Conservation (phyloP, 2,329 filamentous ascomycete species). For the Neonectria neomacrospora region DNA sequence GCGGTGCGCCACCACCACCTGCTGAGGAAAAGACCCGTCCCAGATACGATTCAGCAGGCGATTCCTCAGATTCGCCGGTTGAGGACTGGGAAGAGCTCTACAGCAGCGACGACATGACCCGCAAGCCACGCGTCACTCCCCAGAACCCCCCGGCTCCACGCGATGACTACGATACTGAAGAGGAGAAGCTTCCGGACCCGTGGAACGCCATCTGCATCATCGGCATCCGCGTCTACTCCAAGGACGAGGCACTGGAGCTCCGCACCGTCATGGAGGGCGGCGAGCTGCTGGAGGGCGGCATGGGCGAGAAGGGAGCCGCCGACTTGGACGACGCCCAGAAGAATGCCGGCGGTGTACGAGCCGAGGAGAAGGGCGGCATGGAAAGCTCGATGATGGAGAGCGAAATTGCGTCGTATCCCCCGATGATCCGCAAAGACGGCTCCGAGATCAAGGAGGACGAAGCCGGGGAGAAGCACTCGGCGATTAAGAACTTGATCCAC, state of each 20-base stretch:
- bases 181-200: conserved; percentile 65
- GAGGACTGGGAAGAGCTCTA: conserved; percentile 70
- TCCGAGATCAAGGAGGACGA: conserved; percentile 33
- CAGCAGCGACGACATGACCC: conserved; percentile 66
- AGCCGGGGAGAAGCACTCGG: conserved; percentile 34
- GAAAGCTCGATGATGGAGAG: conserved; percentile 22
- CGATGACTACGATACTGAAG: conserved; percentile 63
- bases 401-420: conserved; percentile 32
- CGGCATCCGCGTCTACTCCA: conserved; percentile 70
- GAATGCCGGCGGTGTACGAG: conserved; percentile 63
- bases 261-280: conserved; percentile 67
- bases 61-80: conserved; percentile 69
- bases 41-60: conserved; percentile 59
- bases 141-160: conserved; percentile 48
- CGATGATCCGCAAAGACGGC: conserved; percentile 44
- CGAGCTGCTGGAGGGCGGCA: conserved; percentile 63
- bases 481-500: conserved; percentile 44
- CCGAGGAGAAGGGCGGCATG: conserved; percentile 28
- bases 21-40: conserved; percentile 36
- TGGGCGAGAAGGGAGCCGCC: conserved; percentile 66
- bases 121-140: conserved; percentile 58
- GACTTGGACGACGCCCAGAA: conserved; percentile 68
- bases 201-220: conserved; percentile 74
- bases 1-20: conserved; percentile 36
- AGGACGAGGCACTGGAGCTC: conserved; percentile 65